A percentile compares a stretch with the other conserved stretches of the same genome.
Conservation (phyloP, 1,284 basidiomycete genomes). For the Inonotus obliquus region DNA sequence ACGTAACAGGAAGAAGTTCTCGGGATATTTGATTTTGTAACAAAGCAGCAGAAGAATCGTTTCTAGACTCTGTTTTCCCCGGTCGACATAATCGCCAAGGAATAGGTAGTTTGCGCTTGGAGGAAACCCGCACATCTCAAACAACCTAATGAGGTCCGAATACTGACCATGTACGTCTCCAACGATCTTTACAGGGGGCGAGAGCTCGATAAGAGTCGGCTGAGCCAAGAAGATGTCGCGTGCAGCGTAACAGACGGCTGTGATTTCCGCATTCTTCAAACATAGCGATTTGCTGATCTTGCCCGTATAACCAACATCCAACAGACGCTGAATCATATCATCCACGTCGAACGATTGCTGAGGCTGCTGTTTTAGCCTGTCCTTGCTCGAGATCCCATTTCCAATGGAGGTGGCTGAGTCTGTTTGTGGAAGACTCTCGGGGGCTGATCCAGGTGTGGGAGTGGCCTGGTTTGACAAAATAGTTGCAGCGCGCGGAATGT, state of each 20-base stretch:
- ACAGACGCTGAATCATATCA: conserved; percentile 95
- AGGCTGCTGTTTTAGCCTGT: conserved; percentile 39
- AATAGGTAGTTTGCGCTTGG: conserved; percentile 98
- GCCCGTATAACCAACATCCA: conserved; percentile 97
- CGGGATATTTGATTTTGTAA: conserved; percentile 99
- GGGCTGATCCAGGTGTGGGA: conserved; percentile 39
- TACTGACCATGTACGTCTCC: conserved; percentile 99
- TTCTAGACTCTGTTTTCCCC: conserved; percentile 97
- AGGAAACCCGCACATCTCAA: conserved; percentile 99
- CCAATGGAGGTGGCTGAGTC: conserved; percentile 29
- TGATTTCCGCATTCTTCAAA: conserved; percentile 96
- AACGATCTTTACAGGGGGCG: conserved; percentile 98
- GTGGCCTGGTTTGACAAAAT: conserved; percentile 59
- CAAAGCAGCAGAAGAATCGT: conserved; percentile 95
- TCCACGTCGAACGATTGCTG: conserved; percentile 79
- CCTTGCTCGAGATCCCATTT: conserved; percentile 47
- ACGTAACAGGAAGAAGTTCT: conserved; percentile 97
- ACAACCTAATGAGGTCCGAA: conserved; percentile 95
- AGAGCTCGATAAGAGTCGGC: conserved; percentile 96
- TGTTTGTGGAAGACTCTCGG: conserved; percentile 34
- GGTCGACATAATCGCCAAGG: conserved; percentile 97
- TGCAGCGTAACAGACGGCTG: conserved; percentile 93
- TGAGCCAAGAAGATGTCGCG: conserved; percentile 96
- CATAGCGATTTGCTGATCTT: conserved; percentile 97
- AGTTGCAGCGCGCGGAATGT: conserved; percentile 68